These are phyloP conservation scores for Striga hermonthica DNA, from an alignment of 305 asterid species.

Conservation along the genomic window DNA sequence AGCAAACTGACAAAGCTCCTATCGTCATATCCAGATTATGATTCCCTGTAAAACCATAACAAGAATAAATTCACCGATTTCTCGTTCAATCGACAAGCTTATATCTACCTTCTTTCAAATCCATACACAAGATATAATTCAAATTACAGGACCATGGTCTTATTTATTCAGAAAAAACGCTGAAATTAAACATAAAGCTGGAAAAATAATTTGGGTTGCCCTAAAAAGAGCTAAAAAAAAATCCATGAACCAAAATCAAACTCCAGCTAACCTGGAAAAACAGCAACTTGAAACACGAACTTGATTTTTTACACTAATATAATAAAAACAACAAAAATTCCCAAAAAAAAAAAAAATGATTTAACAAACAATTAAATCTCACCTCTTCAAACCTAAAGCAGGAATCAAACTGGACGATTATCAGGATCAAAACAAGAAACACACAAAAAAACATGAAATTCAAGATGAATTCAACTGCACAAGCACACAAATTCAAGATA, in stretches of 20 bases:
- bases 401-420: neutral
- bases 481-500: neutral
- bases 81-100: conserved; percentile 21
- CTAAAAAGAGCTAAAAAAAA: neutral
- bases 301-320: neutral
- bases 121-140: neutral
- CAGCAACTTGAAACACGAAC: conserved; percentile 1
- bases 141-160: too few species aligned
- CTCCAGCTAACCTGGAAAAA: neutral
- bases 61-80: neutral
- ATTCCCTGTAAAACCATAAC: conserved; percentile 32
- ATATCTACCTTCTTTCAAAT: neutral
- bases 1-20: conserved; percentile 42
- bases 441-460: conserved; percentile 3
- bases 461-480: conserved; percentile 23
- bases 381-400: neutral
- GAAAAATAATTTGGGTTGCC: neutral
- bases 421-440: conserved; percentile 3
- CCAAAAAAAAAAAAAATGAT: neutral
- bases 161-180: neutral
- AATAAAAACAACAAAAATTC: conserved; percentile 1
- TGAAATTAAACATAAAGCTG: neutral
- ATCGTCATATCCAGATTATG: conserved; percentile 28
- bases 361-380: too few species aligned
- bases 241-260: neutral